Percentiles rank a stretch among this genome's conserved stretches.
Conservation (phyloP, 2,329 filamentous ascomycete species). For the Hypoxylon sp. region DNA sequence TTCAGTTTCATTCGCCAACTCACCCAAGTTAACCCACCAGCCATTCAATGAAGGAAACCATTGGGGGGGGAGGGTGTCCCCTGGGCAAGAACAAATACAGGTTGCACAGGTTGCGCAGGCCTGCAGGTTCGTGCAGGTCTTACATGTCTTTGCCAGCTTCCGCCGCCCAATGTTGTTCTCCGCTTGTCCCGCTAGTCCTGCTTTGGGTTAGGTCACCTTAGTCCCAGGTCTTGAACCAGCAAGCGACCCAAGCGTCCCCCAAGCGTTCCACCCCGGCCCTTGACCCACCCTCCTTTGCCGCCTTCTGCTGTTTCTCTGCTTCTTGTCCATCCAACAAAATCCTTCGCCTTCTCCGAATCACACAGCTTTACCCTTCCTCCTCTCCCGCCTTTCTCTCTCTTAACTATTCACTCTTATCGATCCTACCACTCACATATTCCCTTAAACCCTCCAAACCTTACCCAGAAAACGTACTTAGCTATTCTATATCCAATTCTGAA, state of each 20-base stretch:
- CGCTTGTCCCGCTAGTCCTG: slow-evolving; percentile 23
- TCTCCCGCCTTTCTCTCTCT: slow-evolving; percentile 40
- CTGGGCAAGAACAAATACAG: slow-evolving; percentile 18
- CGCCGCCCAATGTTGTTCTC: slow-evolving; percentile 35
- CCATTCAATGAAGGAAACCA: slow-evolving; percentile 27
- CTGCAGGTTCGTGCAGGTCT: slow-evolving; percentile 33
- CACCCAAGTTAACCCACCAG: slow-evolving; percentile 5
- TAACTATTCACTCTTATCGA: slow-evolving; percentile 42
- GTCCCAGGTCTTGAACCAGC: slow-evolving; percentile 34
- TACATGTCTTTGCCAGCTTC: slow-evolving; percentile 40
- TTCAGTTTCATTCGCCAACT: slow-evolving; percentile 41
- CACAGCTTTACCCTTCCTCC: slow-evolving; percentile 36
- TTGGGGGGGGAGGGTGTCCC: slow-evolving; percentile 3
- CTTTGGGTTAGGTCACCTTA: slow-evolving; percentile 12
- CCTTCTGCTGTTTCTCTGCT: slow-evolving; percentile 32
- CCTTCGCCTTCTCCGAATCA: slow-evolving; percentile 48
- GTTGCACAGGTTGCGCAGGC: slow-evolving; percentile 13
- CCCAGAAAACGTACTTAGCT: slow-evolving; percentile 32
- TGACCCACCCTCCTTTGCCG: slow-evolving; percentile 44
- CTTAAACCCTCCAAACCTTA: slow-evolving; percentile 35
- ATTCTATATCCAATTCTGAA: slow-evolving; percentile 36
- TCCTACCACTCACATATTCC: slow-evolving; percentile 36
- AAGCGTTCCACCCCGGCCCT: slow-evolving; percentile 32
- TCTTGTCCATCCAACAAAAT: slow-evolving; percentile 50
- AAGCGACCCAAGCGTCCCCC: slow-evolving; percentile 33